Evolutionary conservation across 352 stramenopile species (phyloP).

Genomic region (Phytophthora syringae): DNA sequence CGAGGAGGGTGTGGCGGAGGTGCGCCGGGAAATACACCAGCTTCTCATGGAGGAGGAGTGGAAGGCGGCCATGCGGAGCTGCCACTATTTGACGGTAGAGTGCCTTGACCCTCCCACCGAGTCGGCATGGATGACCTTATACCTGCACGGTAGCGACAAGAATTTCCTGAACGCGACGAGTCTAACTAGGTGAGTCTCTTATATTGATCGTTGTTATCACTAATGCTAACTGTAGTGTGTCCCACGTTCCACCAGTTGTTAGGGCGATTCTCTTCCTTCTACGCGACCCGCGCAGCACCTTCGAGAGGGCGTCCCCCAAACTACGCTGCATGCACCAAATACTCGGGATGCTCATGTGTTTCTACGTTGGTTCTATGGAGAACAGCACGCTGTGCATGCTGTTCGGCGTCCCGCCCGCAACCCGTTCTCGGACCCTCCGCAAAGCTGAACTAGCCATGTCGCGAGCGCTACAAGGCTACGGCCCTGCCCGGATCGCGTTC

Average conservation of each 20-base stretch:
- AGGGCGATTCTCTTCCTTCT: not conserved
- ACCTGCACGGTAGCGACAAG: not conserved
- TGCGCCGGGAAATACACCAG: too few relatives aligned
- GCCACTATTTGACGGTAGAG: not conserved
- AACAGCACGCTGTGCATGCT: conserved; percentile 1
- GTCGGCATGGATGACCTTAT: not conserved
- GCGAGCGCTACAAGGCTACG: not conserved
- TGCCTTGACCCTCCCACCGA: not conserved
- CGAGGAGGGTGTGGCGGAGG: too few relatives aligned
- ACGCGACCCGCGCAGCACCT: not conserved
- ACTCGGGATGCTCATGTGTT: conserved; percentile 1
- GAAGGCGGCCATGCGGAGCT: not conserved
- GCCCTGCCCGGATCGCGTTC: not conserved
- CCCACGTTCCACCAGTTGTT: not conserved
- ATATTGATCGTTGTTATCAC: not conserved
- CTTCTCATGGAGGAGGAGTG: too few relatives aligned
- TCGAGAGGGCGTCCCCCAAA: not conserved
- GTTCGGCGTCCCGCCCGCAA: not conserved
- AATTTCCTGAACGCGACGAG: not conserved
- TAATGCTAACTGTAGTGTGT: too few relatives aligned
- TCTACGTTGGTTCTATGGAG: conserved; percentile 15
- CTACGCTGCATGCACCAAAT: conserved; percentile 7
- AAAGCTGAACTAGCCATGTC: not conserved
- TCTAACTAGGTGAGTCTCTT: not conserved
- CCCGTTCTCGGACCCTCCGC: conserved; percentile 4